Evolutionary conservation across 2,329 filamentous ascomycete species (phyloP).

Genomic region (Cryphonectria nitschkei): DNA sequence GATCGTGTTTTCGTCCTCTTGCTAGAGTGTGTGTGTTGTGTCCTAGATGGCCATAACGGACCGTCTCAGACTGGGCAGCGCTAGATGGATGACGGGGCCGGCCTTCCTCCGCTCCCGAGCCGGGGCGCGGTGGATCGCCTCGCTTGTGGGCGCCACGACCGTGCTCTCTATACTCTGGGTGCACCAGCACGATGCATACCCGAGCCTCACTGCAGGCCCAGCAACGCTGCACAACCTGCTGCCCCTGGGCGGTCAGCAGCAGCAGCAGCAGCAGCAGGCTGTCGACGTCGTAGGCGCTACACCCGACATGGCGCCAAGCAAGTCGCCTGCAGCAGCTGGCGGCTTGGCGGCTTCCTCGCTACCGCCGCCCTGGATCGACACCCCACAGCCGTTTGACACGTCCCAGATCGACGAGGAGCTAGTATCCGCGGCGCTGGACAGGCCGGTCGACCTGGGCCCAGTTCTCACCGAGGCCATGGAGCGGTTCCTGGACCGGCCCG

Average conservation of each 20-base stretch:
- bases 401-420: background rate
- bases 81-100: background rate
- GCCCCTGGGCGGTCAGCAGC: conserved; percentile 5
- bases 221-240: background rate
- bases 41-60: background rate
- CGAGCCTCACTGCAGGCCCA: background rate
- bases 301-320: background rate
- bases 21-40: background rate
- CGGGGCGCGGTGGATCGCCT: conserved; percentile 7
- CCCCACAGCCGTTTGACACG: conserved; percentile 19
- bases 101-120: conserved; percentile 15
- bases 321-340: conserved; percentile 6
- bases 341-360: background rate
- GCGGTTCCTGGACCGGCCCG: conserved; percentile 22
- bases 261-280: background rate
- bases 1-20: background rate
- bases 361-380: conserved; percentile 21
- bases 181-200: background rate
- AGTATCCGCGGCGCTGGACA: background rate
- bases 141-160: background rate
- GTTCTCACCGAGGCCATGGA: conserved; percentile 13
- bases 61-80: background rate
- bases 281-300: background rate
- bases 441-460: conserved; percentile 14
- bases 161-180: conserved; percentile 10